These are phyloP conservation scores for Ophiostoma sp. DNA, from an alignment of 2,329 filamentous ascomycete genomes.

Conservation along the genomic window DNA sequence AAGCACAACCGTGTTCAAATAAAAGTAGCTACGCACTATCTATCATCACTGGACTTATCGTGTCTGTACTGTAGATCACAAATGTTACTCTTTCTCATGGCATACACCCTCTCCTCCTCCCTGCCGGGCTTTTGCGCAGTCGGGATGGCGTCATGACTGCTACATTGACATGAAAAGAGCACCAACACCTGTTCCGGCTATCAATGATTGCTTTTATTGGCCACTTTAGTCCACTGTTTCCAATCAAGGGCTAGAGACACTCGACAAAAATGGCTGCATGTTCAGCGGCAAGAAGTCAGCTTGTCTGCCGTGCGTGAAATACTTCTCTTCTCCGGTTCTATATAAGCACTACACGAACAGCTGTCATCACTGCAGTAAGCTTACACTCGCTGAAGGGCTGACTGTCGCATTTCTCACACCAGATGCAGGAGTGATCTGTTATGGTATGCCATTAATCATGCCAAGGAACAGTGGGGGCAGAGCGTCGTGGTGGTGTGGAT, in stretches of 20 bases:
- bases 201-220: background rate
- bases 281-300: too few relatives aligned
- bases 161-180: background rate
- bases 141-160: background rate
- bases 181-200: background rate
- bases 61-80: background rate
- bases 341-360: background rate
- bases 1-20: background rate
- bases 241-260: background rate
- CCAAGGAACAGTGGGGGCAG: background rate
- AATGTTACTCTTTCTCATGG: background rate
- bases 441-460: background rate
- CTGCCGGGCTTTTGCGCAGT: background rate
- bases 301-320: background rate
- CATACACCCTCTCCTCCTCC: background rate
- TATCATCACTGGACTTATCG: background rate
- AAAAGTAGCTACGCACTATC: background rate
- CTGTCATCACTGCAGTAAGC: background rate
- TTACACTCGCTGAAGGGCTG: constrained; percentile 3
- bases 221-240: background rate
- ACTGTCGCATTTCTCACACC: background rate
- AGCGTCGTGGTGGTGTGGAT: background rate
- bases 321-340: background rate
- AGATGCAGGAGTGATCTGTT: background rate
- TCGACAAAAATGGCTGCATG: too few relatives aligned